Evolutionary conservation across 345 rosid species (phyloP).

Genomic region (Triadica sebifera): DNA sequence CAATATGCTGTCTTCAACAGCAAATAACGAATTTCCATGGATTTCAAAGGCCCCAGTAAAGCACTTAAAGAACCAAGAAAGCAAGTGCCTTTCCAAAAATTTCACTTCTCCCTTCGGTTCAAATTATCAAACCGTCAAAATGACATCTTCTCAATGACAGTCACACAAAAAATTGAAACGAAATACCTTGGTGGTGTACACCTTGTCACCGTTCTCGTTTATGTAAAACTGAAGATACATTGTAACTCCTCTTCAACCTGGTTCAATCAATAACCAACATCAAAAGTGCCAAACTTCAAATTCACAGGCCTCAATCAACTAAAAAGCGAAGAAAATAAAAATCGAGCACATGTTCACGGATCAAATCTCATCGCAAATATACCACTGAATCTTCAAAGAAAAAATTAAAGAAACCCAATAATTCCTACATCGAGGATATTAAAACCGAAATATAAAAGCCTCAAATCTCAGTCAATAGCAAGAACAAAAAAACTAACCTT

Average conservation of each 20-base stretch:
- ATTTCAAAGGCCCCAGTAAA: not conserved
- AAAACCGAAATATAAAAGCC: not conserved
- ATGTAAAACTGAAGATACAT: slow-evolving; percentile 84
- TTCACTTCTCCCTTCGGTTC: too few species aligned
- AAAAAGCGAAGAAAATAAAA: too few species aligned
- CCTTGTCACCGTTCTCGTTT: slow-evolving; percentile 75
- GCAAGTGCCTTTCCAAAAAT: not conserved
- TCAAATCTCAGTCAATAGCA: not conserved
- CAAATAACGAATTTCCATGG: not conserved
- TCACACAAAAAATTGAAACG: too few species aligned
- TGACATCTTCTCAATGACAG: too few species aligned
- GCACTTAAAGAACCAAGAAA: not conserved
- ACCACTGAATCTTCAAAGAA: too few species aligned
- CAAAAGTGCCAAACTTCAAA: not conserved
- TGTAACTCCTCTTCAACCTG: not conserved
- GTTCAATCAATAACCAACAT: not conserved
- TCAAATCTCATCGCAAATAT: too few species aligned
- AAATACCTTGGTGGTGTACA: slow-evolving; percentile 73
- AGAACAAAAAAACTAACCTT: not conserved
- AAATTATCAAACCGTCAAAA: too few species aligned
- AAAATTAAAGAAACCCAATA: too few species aligned
- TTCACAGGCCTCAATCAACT: too few species aligned
- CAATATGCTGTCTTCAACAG: not conserved
- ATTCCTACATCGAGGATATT: too few species aligned
- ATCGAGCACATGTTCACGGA: too few species aligned